Evolutionary conservation across 768 basidiomycete species (phyloP).

Genomic region (Podaxis rugospora): DNA sequence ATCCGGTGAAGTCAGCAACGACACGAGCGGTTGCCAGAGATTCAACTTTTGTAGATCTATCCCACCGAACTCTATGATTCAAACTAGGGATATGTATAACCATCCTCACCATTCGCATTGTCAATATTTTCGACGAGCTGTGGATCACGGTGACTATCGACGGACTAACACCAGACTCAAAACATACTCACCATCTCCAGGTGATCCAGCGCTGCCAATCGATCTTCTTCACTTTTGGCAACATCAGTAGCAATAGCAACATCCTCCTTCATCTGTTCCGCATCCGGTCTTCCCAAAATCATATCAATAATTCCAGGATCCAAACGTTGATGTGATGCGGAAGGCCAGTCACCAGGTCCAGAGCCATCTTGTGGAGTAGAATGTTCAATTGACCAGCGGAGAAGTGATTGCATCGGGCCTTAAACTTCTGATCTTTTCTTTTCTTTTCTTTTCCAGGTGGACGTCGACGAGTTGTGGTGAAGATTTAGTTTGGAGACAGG

Average conservation of each 20-base stretch:
- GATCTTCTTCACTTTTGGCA: conserved; percentile 46
- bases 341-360: conserved; percentile 26
- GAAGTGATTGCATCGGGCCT: conserved; percentile 60
- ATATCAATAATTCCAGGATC: conserved; percentile 83
- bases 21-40: conserved; percentile 76
- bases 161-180: not conserved
- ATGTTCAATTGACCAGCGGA: conserved; percentile 82
- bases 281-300: conserved; percentile 82
- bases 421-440: not conserved
- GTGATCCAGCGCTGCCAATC: conserved; percentile 73
- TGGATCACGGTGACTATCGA: not conserved
- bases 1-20: conserved; percentile 48
- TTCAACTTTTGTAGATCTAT: conserved; percentile 70
- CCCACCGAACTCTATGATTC: not conserved
- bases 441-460: not conserved
- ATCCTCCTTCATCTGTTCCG: conserved; percentile 80
- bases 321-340: conserved; percentile 42
- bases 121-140: conserved; percentile 87
- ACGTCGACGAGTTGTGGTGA: not conserved
- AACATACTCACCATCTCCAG: conserved; percentile 70
- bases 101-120: conserved; percentile 72
- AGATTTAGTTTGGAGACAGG: too few species aligned
- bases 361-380: conserved; percentile 33
- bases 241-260: conserved; percentile 60
- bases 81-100: not conserved